These are phyloP conservation scores for Combretum micranthum DNA, from an alignment of 345 rosid genomes.

Conservation along the genomic window DNA sequence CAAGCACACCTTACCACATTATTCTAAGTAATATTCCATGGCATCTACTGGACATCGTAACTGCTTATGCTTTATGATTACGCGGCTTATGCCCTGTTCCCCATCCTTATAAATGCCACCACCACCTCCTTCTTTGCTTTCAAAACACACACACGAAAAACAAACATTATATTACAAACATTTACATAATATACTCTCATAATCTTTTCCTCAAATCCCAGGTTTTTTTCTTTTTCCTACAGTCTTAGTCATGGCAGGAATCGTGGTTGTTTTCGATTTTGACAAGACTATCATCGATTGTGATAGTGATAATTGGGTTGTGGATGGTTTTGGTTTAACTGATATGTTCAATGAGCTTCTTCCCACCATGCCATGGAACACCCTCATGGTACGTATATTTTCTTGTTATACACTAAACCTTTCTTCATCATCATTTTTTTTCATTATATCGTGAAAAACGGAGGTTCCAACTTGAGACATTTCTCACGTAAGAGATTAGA, in stretches of 20 bases:
- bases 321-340: constrained; percentile 69
- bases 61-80: too few species aligned
- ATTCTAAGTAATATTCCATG: constrained; percentile 64
- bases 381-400: constrained; percentile 51
- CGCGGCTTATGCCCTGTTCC: not conserved
- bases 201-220: too few species aligned
- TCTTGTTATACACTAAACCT: not conserved
- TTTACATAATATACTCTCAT: too few species aligned
- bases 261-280: constrained; percentile 67
- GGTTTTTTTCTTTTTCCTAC: too few species aligned
- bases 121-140: not conserved
- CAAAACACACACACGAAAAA: not conserved
- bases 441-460: too few species aligned
- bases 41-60: constrained; percentile 10
- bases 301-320: constrained; percentile 84
- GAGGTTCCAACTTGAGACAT: too few species aligned
- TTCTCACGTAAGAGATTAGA: too few species aligned
- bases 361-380: constrained; percentile 88
- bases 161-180: too few species aligned
- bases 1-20: not conserved
- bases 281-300: constrained; percentile 81
- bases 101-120: constrained; percentile 31
- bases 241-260: constrained; percentile 27
- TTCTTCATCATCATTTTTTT: too few species aligned
- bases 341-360: constrained; percentile 76